Percentiles rank a stretch among this genome's conserved stretches.
Conservation (phyloP, 2,329 filamentous ascomycete genomes). For the Aspergillus tamarii region DNA sequence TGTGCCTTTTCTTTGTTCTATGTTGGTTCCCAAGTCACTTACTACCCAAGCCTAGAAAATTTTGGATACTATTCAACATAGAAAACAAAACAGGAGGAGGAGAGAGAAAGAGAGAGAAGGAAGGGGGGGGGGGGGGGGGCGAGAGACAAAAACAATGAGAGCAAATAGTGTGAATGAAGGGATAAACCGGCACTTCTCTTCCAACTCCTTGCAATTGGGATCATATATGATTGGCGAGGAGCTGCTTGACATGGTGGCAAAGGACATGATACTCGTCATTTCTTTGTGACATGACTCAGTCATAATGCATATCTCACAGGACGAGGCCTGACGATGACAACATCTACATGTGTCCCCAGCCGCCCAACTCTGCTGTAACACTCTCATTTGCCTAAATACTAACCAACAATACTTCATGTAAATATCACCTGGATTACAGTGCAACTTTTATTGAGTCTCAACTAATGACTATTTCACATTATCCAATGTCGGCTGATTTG, state of each 20-base stretch:
- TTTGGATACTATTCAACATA: background rate
- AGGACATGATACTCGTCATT: background rate
- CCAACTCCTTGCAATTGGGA: background rate
- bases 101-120: too few species aligned
- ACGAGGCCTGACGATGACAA: background rate
- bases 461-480: conserved; percentile 24
- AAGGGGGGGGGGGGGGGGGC: background rate
- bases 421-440: conserved; percentile 3
- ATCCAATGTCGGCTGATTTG: conserved; percentile 7
- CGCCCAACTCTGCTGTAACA: background rate
- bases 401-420: background rate
- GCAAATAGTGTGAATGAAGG: background rate
- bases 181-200: background rate
- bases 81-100: background rate
- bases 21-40: background rate
- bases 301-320: background rate
- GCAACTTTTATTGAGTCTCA: background rate
- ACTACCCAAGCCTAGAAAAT: background rate
- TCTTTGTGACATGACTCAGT: background rate
- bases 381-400: background rate
- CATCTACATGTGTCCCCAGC: background rate
- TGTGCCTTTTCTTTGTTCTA: conserved; percentile 2
- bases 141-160: background rate
- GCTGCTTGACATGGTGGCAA: background rate
- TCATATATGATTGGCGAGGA: background rate